Conservation (phyloP, 2,329 filamentous ascomycete genomes). For the Venturia asperata region DNA sequence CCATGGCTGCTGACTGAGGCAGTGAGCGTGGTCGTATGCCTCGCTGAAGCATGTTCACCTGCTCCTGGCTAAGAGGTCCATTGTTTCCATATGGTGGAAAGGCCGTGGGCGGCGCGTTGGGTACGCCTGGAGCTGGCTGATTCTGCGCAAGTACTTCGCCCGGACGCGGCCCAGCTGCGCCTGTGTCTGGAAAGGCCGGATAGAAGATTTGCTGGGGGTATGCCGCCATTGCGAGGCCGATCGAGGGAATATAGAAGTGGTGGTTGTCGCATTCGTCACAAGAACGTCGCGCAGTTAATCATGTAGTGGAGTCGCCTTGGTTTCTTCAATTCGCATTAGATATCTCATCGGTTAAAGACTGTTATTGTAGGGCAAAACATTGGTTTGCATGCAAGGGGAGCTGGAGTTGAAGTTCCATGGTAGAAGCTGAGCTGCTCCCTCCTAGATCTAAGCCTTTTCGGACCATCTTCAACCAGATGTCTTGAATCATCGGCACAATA, state of each 20-base stretch:
- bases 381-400: neutral
- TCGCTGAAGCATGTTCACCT: constrained; percentile 7
- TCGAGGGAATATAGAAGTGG: neutral
- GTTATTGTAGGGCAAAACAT: neutral
- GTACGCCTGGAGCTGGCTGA: constrained; percentile 2
- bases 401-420: neutral
- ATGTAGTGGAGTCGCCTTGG: neutral
- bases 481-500: no score
- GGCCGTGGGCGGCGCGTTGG: neutral
- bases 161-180: neutral
- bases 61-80: constrained; percentile 10
- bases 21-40: constrained; percentile 4
- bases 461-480: neutral
- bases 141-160: constrained; percentile 9
- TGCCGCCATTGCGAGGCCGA: neutral
- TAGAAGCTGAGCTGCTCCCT: neutral
- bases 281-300: neutral
- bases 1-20: neutral
- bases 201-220: constrained; percentile 8
- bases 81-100: constrained; percentile 10
- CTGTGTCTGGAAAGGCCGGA: constrained; percentile 3
- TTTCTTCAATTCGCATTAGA: neutral
- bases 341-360: neutral
- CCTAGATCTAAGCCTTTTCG: neutral
- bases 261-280: neutral